Evolutionary conservation across 2,329 filamentous ascomycete species (phyloP), one percentile per base, ranked within the genome.

Genomic region (Nothophaeocryptopus gaeumannii): DNA sequence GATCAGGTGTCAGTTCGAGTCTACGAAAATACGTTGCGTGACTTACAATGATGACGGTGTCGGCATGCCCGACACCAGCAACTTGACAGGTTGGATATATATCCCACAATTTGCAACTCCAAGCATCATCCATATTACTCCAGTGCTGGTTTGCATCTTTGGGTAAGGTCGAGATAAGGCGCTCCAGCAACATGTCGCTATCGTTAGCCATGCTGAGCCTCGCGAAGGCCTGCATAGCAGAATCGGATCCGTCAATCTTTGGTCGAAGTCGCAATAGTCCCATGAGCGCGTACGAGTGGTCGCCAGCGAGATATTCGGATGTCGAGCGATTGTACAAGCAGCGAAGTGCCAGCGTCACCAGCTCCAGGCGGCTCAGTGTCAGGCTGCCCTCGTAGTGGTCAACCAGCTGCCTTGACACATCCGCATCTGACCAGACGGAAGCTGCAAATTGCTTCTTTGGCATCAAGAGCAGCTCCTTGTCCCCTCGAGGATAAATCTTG

Each of bases 221-320:
- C 5, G 74, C 72, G 45, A 78, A 77, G 0, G 74, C 75, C 53
- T 76, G 70, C 48, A 78, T 77, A 0, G 64, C 70, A 2, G 70
- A 65, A 50, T 78, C 74, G 0, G 56, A 63, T 2, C 59, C 58
- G 38, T 71, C 62, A 4, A 75, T 65, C 12, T 57, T 56, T 0
- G 73, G 74, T 7, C 74, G 59, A 9, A 70, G 64, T 5, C 72
- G 64, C 2, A 72, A 54, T 8, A 78, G 65, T 2, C 74, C 74
- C 73, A 76, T 77, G 20, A 77, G 58, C 0, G 72, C 73, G 39
- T 77, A 77, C 7, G 70, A 67, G 8, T 72, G 62, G 45, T 77
- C 74, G 1, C 72, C 73, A 0, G 55, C 54, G 9, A 67, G 65
- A 45, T 71, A 69, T 40, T 69, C 58, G 2, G 61, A 61, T 0